phyloP scores from a whole-genome alignment of 2,329 filamentous ascomycete genomes.

The Phaeosphaeriaceae sp. region DNA sequence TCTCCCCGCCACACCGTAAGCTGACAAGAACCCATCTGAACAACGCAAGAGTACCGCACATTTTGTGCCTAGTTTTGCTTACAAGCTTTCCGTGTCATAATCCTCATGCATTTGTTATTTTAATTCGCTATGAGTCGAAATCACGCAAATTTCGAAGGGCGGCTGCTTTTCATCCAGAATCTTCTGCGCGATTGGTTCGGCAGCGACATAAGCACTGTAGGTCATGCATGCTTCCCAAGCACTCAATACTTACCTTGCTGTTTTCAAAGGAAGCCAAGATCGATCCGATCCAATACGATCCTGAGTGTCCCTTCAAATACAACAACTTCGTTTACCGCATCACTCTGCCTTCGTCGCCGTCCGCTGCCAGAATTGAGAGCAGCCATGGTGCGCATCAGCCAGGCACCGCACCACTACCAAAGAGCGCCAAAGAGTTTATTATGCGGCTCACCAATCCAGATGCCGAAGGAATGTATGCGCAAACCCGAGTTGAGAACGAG shows the following conservation, averaged over 20 bases:
- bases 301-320: constrained; percentile 43
- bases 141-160: constrained; percentile 17
- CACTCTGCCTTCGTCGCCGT: constrained; percentile 16
- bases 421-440: constrained; percentile 35
- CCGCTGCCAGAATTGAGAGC: constrained; percentile 5
- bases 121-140: constrained; percentile 7
- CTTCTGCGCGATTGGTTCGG: constrained; percentile 15
- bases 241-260: constrained; percentile 4
- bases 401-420: constrained; percentile 34
- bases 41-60: too few species aligned
- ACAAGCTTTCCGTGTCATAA: too few species aligned
- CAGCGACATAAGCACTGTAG: too few species aligned
- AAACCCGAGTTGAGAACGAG: constrained; percentile 24
- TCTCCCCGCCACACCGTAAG: too few species aligned
- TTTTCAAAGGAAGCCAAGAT: constrained; percentile 20
- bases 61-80: too few species aligned
- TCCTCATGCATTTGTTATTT: background rate
- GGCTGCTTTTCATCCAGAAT: constrained; percentile 17
- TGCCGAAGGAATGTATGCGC: constrained; percentile 38
- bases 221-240: background rate
- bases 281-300: constrained; percentile 41
- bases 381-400: constrained; percentile 15
- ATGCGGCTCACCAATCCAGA: constrained; percentile 43
- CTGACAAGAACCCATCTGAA: too few species aligned
- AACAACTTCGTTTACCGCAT: constrained; percentile 48